Base-by-base conservation (phyloP, 2,329 filamentous ascomycete species). In the Coleophoma eucalyptorum region DNA sequence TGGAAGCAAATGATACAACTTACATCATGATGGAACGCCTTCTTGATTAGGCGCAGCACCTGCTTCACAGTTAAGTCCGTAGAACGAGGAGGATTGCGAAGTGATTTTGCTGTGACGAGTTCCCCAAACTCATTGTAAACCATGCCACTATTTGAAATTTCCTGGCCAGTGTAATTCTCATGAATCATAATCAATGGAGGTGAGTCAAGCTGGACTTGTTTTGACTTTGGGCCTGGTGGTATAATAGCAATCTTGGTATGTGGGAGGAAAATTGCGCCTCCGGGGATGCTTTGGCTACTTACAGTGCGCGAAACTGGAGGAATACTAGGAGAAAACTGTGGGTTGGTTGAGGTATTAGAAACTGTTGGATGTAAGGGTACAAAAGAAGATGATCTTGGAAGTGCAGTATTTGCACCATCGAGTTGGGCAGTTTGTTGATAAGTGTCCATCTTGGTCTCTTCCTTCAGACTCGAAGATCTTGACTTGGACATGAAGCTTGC, bases 51-150 rank as follows among this genome's bases (percentile, higher is more conserved):
- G 52, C 62, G 53, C 10, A 65, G 33, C 26, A 60, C 45, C 32
- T 63, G 52, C 1, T 50, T 58, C 4, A 55, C 45, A 40, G 40
- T 62, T 51, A 62, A 45, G 10, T 62, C 52, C 8, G 48, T 45
- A 1, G 58, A 46, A 11, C 46, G 47, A 16, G 42, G 55, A 10
- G 48, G 40, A 10, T 44, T 20, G 3, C 46, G 33, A 12, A 59
- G 15, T n/a, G 46, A 46, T 12, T 52, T 43, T 34, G 56, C 50
- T 40, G 56, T 35, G 10, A 65, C 55, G 8, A 66, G 48, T 42
- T 63, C 58, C 6, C 63, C 62, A 50, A 61, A 62, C 42, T 64
- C 58, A 44, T 65, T 64, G 26, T 66, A 66, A 4, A 52, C 54
- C 58, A 63, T 61, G 4, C 18, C 43, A 19, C 10, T 38, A 10